Evolutionary conservation across 2,329 filamentous ascomycete genomes (phyloP).

Genomic region (Fusarium austroafricanum): DNA sequence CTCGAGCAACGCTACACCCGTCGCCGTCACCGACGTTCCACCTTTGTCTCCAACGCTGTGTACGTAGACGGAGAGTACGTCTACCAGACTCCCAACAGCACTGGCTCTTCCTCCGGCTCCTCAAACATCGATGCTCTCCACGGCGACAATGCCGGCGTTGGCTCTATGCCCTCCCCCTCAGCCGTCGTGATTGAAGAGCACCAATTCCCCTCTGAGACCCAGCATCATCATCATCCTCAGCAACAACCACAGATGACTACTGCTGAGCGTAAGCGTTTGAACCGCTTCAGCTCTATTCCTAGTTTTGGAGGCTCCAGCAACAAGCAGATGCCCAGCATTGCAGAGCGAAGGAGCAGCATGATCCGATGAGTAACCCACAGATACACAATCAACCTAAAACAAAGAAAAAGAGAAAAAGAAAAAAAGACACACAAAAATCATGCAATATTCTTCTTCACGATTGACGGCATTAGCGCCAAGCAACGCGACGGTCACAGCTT

Average conservation of each 20-base stretch:
- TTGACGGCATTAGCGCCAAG: constrained; percentile 42
- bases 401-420: no score
- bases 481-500: constrained; percentile 22
- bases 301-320: constrained; percentile 59
- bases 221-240: constrained; percentile 15
- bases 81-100: constrained; percentile 74
- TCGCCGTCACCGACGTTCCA: constrained; percentile 85
- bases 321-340: constrained; percentile 51
- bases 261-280: constrained; percentile 60
- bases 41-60: constrained; percentile 87
- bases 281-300: constrained; percentile 68
- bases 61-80: constrained; percentile 98
- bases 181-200: constrained; percentile 45
- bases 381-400: constrained; percentile 19
- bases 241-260: constrained; percentile 28
- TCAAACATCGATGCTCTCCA: constrained; percentile 54
- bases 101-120: constrained; percentile 65
- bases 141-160: constrained; percentile 48
- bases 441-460: constrained; percentile 37
- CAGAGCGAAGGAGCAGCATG: constrained; percentile 58
- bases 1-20: constrained; percentile 96
- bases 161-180: constrained; percentile 34
- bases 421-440: constrained; percentile 28
- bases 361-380: constrained; percentile 47
- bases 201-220: constrained; percentile 32